phyloP scores from a whole-genome alignment of 2,329 filamentous ascomycete species.

The Proliferodiscus dingleyae region DNA sequence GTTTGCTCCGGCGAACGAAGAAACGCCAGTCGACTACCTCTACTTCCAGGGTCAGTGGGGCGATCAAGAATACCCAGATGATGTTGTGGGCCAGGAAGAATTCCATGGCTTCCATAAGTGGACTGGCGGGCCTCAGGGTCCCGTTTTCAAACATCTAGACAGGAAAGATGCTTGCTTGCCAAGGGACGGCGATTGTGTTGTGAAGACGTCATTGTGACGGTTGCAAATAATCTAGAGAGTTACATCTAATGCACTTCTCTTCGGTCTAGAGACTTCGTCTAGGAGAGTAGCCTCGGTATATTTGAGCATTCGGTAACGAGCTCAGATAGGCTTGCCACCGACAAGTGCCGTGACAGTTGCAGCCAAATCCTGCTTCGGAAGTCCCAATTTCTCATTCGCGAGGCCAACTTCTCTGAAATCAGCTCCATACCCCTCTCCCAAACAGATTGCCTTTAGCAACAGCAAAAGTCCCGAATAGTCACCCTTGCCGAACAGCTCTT shows the following conservation, averaged over 20 bases:
- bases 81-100: conserved; percentile 36
- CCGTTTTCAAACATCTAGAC: conserved; percentile 51
- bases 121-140: conserved; percentile 52
- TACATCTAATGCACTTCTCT: no score
- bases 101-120: conserved; percentile 43
- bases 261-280: no score
- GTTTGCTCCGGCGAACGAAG: conserved; percentile 53
- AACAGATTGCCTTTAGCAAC: conserved; percentile 8
- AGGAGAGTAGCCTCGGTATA: no score
- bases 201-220: background rate
- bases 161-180: conserved; percentile 32
- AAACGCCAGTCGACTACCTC: conserved; percentile 78
- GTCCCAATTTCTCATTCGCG: conserved; percentile 13
- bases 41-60: conserved; percentile 85
- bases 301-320: no score
- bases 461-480: conserved; percentile 9
- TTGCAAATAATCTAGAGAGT: background rate
- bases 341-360: conserved; percentile 3
- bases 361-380: conserved; percentile 9
- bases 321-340: conserved; percentile 1
- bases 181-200: background rate
- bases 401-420: conserved; percentile 6
- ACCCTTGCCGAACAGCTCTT: conserved; percentile 4
- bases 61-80: conserved; percentile 71
- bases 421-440: conserved; percentile 12